A percentile compares a stretch with the other conserved stretches of the same genome.
Evolutionary conservation across 1,284 basidiomycete species (phyloP).

Genomic region (Heterobasidion irregulare): DNA sequence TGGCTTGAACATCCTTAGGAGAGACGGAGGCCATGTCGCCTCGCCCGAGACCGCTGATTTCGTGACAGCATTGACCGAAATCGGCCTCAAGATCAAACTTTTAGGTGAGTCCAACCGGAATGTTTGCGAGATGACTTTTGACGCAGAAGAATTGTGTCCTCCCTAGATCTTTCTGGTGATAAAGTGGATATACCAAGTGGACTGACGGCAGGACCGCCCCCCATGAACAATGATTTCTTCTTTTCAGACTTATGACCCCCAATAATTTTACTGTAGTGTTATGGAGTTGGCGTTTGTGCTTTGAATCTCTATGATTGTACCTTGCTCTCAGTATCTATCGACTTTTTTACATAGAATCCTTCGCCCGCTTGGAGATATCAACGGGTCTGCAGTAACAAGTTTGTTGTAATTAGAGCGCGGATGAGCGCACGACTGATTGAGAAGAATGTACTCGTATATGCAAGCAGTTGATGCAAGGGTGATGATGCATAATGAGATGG

Average conservation of each 20-base stretch:
- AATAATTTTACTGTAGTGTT: slow-evolving; percentile 8
- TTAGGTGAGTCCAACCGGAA: slow-evolving; percentile 52
- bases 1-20: slow-evolving; percentile 81
- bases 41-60: slow-evolving; percentile 83
- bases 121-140: no score
- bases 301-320: no score
- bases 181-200: slow-evolving; percentile 86
- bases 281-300: no score
- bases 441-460: background rate
- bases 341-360: no score
- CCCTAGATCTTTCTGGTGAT: slow-evolving; percentile 80
- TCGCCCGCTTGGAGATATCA: no score
- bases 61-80: slow-evolving; percentile 83
- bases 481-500: slow-evolving; percentile 15
- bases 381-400: no score
- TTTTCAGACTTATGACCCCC: slow-evolving; percentile 57
- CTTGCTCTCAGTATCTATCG: no score
- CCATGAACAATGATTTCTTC: slow-evolving; percentile 78
- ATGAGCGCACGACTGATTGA: background rate
- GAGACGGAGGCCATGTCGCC: slow-evolving; percentile 73
- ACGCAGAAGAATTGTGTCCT: slow-evolving; percentile 3
- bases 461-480: slow-evolving; percentile 37
- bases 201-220: slow-evolving; percentile 62
- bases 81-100: slow-evolving; percentile 90
- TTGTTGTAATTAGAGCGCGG: background rate